phyloP scores from a whole-genome alignment of 2,329 filamentous ascomycete species.

The Dactylellina sp. region DNA sequence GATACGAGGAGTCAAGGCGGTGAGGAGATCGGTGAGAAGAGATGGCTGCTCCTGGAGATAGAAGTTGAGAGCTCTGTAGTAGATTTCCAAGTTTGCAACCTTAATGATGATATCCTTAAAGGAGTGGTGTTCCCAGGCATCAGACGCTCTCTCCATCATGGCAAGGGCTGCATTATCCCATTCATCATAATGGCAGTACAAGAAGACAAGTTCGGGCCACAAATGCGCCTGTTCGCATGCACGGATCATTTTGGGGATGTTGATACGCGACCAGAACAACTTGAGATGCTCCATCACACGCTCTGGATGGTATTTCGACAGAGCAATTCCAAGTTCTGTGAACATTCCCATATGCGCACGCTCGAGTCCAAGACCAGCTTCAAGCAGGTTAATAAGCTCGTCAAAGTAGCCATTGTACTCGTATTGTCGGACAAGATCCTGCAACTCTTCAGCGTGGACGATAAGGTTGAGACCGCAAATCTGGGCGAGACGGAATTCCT shows the following conservation, averaged over 20 bases:
- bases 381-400: constrained; percentile 91
- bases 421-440: constrained; percentile 94
- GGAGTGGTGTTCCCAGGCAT: constrained; percentile 98
- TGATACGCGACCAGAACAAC: constrained; percentile 97
- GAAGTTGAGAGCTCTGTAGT: constrained; percentile 77
- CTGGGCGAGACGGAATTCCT: constrained; percentile 97
- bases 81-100: constrained; percentile 98
- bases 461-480: constrained; percentile 99
- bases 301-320: constrained; percentile 95
- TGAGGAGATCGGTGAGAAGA: constrained; percentile 92
- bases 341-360: constrained; percentile 97
- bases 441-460: constrained; percentile 93
- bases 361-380: constrained; percentile 93
- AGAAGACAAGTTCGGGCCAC: constrained; percentile 97
- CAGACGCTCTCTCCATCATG: constrained; percentile 96
- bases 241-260: constrained; percentile 95
- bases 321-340: constrained; percentile 88
- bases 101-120: constrained; percentile 99
- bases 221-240: constrained; percentile 93
- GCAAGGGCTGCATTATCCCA: constrained; percentile 96
- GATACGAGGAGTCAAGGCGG: constrained; percentile 89
- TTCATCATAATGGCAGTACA: constrained; percentile 98
- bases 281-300: constrained; percentile 98
- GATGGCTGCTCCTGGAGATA: constrained; percentile 91
- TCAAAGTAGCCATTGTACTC: constrained; percentile 98